These are phyloP conservation scores for Hippophae tibetana DNA, from an alignment of 306 rosid genomes.

Conservation along the genomic window DNA sequence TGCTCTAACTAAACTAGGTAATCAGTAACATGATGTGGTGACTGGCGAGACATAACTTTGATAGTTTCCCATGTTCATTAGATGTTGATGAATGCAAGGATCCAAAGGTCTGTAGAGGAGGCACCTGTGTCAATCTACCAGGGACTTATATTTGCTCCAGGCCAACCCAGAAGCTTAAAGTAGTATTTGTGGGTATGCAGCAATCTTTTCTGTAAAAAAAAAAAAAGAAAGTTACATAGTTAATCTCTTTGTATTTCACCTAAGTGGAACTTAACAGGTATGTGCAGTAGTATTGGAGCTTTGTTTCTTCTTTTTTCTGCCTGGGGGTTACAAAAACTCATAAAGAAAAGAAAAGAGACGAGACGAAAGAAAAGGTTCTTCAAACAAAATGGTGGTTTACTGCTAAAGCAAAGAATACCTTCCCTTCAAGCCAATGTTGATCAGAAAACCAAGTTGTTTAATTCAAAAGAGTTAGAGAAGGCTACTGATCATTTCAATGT, in stretches of 20 bases:
- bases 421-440: neutral
- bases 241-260: too few relatives aligned
- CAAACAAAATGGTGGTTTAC: conserved; percentile 15
- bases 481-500: conserved; percentile 10
- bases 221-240: neutral
- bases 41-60: too few relatives aligned
- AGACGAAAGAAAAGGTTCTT: conserved; percentile 12
- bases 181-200: neutral
- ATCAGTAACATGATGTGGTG: too few relatives aligned
- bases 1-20: too few relatives aligned
- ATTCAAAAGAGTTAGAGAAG: conserved; percentile 4
- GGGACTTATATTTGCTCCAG: neutral
- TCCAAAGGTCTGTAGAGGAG: neutral
- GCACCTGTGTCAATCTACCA: neutral
- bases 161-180: neutral
- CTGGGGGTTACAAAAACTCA: conserved; percentile 1
- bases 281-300: neutral
- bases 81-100: conserved; percentile 9
- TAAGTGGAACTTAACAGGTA: neutral
- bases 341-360: conserved; percentile 6
- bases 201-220: neutral
- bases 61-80: neutral
- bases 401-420: conserved; percentile 6
- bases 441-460: conserved; percentile 4
- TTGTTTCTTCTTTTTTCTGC: neutral